Conservation (phyloP, 495 filamentous ascomycete genomes). For the Cryomyces minteri region DNA sequence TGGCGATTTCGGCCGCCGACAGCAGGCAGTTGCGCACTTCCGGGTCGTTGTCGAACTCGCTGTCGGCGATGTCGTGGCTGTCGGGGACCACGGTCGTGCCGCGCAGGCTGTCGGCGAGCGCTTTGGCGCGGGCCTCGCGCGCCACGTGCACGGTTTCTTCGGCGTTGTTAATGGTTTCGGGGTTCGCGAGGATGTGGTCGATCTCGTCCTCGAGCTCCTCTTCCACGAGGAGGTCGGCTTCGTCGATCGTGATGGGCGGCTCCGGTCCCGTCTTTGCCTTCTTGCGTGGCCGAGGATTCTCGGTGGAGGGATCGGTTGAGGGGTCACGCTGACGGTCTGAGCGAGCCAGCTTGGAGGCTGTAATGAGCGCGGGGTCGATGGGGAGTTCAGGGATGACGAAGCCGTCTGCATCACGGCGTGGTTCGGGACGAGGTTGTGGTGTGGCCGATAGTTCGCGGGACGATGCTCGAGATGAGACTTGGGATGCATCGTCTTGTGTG, state of each 20-base stretch:
- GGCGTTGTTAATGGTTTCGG: not conserved
- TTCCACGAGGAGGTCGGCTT: conserved; percentile 18
- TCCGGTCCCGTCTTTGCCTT: conserved; percentile 1
- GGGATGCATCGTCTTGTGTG: conserved; percentile 15
- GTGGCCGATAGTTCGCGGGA: not conserved
- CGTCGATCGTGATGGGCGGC: conserved; percentile 8
- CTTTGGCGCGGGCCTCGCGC: conserved; percentile 1
- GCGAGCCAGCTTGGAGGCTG: conserved; percentile 5
- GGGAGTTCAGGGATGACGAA: conserved; percentile 32
- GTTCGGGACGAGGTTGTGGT: conserved; percentile 4
- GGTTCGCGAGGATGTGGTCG: conserved; percentile 2
- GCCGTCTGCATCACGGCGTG: conserved; percentile 31
- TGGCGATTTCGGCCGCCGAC: conserved; percentile 42
- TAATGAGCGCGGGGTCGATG: conserved; percentile 17
- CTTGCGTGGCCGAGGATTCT: conserved; percentile 4
- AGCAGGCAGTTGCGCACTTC: conserved; percentile 68
- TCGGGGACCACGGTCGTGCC: not conserved
- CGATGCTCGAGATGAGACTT: conserved; percentile 9
- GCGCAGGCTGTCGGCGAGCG: not conserved
- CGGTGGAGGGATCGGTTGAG: not conserved
- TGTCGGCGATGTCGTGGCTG: conserved; percentile 17
- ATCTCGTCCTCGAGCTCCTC: conserved; percentile 18
- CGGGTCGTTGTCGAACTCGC: conserved; percentile 72
- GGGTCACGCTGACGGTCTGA: conserved; percentile 1
- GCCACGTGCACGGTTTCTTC: conserved; percentile 5